Evolutionary conservation across 2,329 filamentous ascomycete species (phyloP).

Genomic region (Penicillium paneum): DNA sequence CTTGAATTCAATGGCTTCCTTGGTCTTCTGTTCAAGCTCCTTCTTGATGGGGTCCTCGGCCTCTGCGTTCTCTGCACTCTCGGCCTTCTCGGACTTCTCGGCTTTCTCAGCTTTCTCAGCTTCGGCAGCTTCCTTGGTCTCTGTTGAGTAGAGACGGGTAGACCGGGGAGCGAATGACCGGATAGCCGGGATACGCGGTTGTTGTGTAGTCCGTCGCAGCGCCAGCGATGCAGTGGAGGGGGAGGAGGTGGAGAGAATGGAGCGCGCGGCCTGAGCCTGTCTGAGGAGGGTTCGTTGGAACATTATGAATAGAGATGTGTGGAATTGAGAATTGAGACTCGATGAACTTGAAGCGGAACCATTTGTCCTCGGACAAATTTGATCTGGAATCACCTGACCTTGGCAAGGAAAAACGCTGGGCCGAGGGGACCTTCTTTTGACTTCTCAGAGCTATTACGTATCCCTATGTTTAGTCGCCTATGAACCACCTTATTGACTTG

Average conservation of each 20-base stretch:
- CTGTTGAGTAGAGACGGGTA: constrained; percentile 45
- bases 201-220: constrained; percentile 35
- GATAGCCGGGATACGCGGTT: constrained; percentile 25
- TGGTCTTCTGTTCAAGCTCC: constrained; percentile 69
- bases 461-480: neutral
- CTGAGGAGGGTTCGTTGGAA: constrained; percentile 43
- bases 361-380: constrained; percentile 9
- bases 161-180: constrained; percentile 35
- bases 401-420: constrained; percentile 7
- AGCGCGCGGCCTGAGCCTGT: constrained; percentile 41
- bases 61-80: constrained; percentile 33
- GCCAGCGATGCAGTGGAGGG: constrained; percentile 33
- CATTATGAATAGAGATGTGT: constrained; percentile 31
- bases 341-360: neutral
- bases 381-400: constrained; percentile 6
- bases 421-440: constrained; percentile 3
- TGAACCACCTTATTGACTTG: neutral
- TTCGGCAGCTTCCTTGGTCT: constrained; percentile 44
- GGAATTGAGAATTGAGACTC: constrained; percentile 9
- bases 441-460: neutral
- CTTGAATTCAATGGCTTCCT: constrained; percentile 78
- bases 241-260: constrained; percentile 28
- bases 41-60: constrained; percentile 55
- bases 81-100: constrained; percentile 22
- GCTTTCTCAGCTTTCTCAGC: constrained; percentile 36